Base-by-base conservation (phyloP, 1,139 yeast genomes). In the Candida sojae region DNA sequence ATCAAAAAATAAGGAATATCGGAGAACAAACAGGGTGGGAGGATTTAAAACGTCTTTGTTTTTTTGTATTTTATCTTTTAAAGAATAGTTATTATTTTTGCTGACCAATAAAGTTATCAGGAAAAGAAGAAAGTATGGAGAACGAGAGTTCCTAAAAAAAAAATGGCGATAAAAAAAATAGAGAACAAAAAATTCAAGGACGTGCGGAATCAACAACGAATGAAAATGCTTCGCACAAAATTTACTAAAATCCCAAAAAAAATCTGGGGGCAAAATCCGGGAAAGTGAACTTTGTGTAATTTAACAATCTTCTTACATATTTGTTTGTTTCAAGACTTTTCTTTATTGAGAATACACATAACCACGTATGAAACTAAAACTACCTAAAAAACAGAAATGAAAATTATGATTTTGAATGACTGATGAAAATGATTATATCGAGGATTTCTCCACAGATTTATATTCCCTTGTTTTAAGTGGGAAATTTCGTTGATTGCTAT, bases 191-290 rank as follows among this genome's bases (percentile, higher is more conserved):
- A 17, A 34, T 7, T 4, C 28, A 34, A 36, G 39, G 39, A 36
- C 39, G 21, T 36, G 13, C 39, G 39, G 39, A 36, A 36, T 36
- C 39, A 11, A n/a, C 30, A 13, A 36, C 39, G 39, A 36, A 36
- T 36, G 17, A 25, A 36, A 33, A 23, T 12, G 39, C 39, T 36
- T n/a, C 28, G 9, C n/a, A 12, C 36, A 12, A 33, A 33, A 33
- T 8, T 30, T 30, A 30, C n/a, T 30, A 17, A 17, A 17, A 17
- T 17, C 21, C 21, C 33, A 30, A 32, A 32, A 34, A 34, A 33
- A 12, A 12, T 12, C 30, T 12, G 5, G 31, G 31, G 28, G 39
- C 39, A 5, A 36, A 10, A 25, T 5, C 30, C 30, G 8, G 26
- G 39, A 17, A 33, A 17, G 12, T 13, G 35, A 33, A 33, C 12